Percentiles rank a stretch among this genome's conserved stretches.
These are phyloP conservation scores for Protomyces gravidus DNA, from an alignment of 1,139 yeast species.

Conservation along the genomic window DNA sequence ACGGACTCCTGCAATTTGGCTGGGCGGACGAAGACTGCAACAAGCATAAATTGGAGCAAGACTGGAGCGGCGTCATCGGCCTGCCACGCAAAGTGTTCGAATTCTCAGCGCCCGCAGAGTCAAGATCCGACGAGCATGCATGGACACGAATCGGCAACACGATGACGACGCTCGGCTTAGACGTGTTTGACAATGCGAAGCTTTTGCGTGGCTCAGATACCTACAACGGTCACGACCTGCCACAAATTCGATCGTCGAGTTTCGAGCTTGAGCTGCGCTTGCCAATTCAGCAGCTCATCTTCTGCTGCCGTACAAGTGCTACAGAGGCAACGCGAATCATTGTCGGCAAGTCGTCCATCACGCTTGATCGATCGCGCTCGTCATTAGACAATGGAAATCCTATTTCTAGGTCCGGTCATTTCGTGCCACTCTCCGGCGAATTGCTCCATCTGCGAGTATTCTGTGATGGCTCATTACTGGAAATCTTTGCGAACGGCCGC, in stretches of 20 bases:
- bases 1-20: not conserved
- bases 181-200: not conserved
- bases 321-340: not conserved
- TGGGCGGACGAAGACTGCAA: constrained; percentile 2
- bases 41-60: not conserved
- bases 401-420: not conserved
- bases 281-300: not conserved
- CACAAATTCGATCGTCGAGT: not conserved
- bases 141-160: not conserved
- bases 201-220: not conserved
- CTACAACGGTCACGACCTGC: not conserved
- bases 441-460: not conserved
- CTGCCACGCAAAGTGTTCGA: not conserved
- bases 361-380: not conserved
- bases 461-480: not conserved
- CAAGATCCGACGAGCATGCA: not conserved
- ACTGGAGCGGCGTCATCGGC: not conserved
- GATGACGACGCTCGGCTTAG: not conserved
- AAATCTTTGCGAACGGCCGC: not conserved
- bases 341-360: not conserved
- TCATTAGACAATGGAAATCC: not conserved
- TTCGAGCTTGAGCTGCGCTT: not conserved
- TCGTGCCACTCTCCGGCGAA: not conserved
- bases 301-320: not conserved
- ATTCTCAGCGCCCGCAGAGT: not conserved